Base-by-base conservation (phyloP, 2,329 filamentous ascomycete species). In the Lasiodiplodia theobromae region DNA sequence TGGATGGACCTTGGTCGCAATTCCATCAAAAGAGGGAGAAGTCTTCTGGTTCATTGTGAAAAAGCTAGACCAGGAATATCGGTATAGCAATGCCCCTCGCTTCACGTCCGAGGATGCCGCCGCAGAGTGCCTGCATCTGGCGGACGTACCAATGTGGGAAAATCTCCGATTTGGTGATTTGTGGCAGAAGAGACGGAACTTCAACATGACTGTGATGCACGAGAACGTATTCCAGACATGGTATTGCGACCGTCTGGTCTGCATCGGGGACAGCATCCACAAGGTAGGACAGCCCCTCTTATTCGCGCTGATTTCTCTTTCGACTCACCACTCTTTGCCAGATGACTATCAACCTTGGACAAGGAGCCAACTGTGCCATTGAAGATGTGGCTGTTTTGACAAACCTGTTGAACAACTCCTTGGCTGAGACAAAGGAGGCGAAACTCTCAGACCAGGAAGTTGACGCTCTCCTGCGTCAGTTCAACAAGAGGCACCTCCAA, bases 251-350 rank as follows among this genome's bases (percentile, higher is more conserved):
- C 73, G 82, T 14, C 76, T 81, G 2, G 74, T 83, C 1, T 72
- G 77, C 2, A 75, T 83, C 10, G 82, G 81, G 0, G 82, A 84
- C 70, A 74, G 81, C 1, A 79, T 76, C 5, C 81, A 84, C 69
- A 83, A 83, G 75, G 79, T 77, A 71, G 66, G 28, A 53, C 23
- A 28, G 28, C 28, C 28, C 28, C 28, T 28, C 28, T 28, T 28
- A 28, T 28, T 28, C 28, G 28, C 28, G 28, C 28, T 28, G 21
- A 25, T 25, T 25, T 25, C 16, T 25, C 23, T 28, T 53, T 25
- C 28, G 51, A 53, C 51, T 12, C 8, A 11, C 28, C 3, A 4
- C 12, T 25, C 8, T 16, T 25, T 16, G 16, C 47, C 23, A 53
- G 51, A 53, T 53, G 51, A 53, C 51, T 25, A 16, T 53, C 21